Percentiles rank a stretch among this genome's conserved stretches.
These are phyloP conservation scores for Zopfochytrium polystomum DNA, from an alignment of 371 early-diverging fungal genomes.

Conservation along the genomic window DNA sequence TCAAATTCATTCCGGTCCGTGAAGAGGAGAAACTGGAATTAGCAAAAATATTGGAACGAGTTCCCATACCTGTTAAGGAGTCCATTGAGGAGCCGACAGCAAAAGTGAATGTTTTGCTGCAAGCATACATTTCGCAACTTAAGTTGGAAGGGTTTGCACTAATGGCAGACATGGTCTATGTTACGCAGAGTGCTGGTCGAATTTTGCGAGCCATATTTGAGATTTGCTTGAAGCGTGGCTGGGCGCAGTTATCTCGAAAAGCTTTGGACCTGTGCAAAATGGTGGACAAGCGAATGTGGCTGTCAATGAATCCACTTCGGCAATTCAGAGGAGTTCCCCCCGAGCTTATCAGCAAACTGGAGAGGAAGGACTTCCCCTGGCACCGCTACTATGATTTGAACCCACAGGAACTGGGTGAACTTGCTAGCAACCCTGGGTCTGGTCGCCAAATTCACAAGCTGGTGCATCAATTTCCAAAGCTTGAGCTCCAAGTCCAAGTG, in stretches of 20 bases:
- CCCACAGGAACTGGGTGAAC: slow-evolving; percentile 89
- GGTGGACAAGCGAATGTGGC: slow-evolving; percentile 90
- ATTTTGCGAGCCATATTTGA: slow-evolving; percentile 96
- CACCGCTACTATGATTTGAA: slow-evolving; percentile 86
- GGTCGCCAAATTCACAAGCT: slow-evolving; percentile 83
- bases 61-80: slow-evolving; percentile 92
- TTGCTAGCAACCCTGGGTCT: slow-evolving; percentile 79
- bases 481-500: slow-evolving; percentile 84
- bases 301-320: slow-evolving; percentile 89
- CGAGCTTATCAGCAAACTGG: slow-evolving; percentile 82
- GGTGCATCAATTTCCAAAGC: slow-evolving; percentile 89
- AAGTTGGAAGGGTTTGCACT: slow-evolving; percentile 91
- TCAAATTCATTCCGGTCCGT: slow-evolving; percentile 91
- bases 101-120: slow-evolving; percentile 93
- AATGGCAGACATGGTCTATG: slow-evolving; percentile 92
- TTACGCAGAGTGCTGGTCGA: slow-evolving; percentile 92
- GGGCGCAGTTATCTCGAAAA: slow-evolving; percentile 85
- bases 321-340: slow-evolving; percentile 82
- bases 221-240: slow-evolving; percentile 89
- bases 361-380: slow-evolving; percentile 93
- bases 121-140: slow-evolving; percentile 90
- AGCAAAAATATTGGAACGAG: slow-evolving; percentile 85
- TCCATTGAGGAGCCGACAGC: slow-evolving; percentile 84
- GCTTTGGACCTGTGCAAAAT: slow-evolving; percentile 89
- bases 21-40: slow-evolving; percentile 95